A percentile compares a stretch with the other conserved stretches of the same genome.
These are phyloP conservation scores for Aurantiochytrium sp. DNA, from an alignment of 108 stramenopile species.

Conservation along the genomic window DNA sequence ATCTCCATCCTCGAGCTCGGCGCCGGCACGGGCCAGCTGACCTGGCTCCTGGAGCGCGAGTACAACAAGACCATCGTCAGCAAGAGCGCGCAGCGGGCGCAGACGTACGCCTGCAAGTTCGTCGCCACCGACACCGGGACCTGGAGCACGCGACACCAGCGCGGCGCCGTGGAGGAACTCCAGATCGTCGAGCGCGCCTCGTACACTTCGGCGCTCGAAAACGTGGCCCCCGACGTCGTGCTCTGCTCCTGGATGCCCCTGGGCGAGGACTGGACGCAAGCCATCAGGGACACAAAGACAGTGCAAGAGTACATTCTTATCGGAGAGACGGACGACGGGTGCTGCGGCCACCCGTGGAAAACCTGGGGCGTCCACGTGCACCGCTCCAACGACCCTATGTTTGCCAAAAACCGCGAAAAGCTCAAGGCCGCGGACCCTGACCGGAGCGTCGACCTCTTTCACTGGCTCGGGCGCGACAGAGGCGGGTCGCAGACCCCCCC, in stretches of 20 bases:
- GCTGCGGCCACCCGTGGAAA: constrained; percentile 17
- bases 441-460: constrained; percentile 19
- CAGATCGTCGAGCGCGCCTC: neutral
- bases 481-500: neutral
- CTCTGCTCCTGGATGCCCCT: constrained; percentile 26
- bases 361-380: constrained; percentile 21
- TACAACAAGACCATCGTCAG: neutral
- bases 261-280: constrained; percentile 5
- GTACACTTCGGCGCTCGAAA: neutral
- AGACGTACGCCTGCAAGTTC: neutral
- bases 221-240: neutral
- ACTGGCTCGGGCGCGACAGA: neutral
- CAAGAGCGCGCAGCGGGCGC: neutral
- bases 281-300: neutral
- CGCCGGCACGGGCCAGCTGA: constrained; percentile 6
- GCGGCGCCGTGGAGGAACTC: neutral
- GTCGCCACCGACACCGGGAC: constrained; percentile 9
- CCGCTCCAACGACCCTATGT: neutral
- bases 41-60: neutral
- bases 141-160: constrained; percentile 9
- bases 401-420: neutral
- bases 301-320: constrained; percentile 20
- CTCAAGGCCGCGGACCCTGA: neutral
- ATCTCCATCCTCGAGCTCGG: neutral
- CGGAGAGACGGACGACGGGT: constrained; percentile 9